phyloP scores from a whole-genome alignment of 2,329 filamentous ascomycete species.

The Xylariaceae sp. region DNA sequence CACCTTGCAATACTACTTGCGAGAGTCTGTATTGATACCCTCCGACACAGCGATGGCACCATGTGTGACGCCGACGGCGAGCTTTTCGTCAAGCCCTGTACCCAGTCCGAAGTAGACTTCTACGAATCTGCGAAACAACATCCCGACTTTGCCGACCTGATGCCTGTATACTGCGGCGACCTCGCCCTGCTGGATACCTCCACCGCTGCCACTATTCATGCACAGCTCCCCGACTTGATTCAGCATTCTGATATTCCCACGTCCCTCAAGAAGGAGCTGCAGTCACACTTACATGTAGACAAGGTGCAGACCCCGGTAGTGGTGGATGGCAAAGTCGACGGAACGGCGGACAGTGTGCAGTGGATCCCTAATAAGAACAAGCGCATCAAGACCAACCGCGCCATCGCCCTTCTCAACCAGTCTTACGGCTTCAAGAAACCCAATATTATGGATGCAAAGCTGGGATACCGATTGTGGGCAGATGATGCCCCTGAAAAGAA shows the following conservation, averaged over 20 bases:
- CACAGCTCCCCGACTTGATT: slow-evolving; percentile 45
- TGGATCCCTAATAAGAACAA: slow-evolving; percentile 52
- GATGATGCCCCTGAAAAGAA: slow-evolving; percentile 64
- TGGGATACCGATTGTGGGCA: slow-evolving; percentile 83
- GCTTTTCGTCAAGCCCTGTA: slow-evolving; percentile 93
- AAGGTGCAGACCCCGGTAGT: slow-evolving; percentile 2
- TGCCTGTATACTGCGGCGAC: slow-evolving; percentile 82
- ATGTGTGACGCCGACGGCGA: slow-evolving; percentile 79
- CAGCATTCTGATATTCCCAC: slow-evolving; percentile 38
- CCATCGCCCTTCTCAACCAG: slow-evolving; percentile 83
- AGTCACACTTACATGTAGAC: slow-evolving; percentile 35
- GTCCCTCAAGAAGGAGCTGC: slow-evolving; percentile 41
- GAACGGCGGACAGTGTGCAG: slow-evolving; percentile 20
- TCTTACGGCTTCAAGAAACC: slow-evolving; percentile 77
- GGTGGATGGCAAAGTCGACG: slow-evolving; percentile 13
- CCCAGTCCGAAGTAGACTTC: slow-evolving; percentile 78
- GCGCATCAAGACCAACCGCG: slow-evolving; percentile 72
- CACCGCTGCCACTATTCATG: slow-evolving; percentile 46
- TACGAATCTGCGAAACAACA: slow-evolving; percentile 74
- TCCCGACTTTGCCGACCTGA: slow-evolving; percentile 71
- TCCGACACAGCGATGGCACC: slow-evolving; percentile 72
- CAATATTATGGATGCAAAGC: slow-evolving; percentile 91
- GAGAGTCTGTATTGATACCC: no score
- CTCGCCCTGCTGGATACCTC: slow-evolving; percentile 63
- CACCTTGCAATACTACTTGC: not conserved